These are phyloP conservation scores for Talaromyces borbonicus DNA, from an alignment of 495 filamentous ascomycete genomes.

Conservation along the genomic window DNA sequence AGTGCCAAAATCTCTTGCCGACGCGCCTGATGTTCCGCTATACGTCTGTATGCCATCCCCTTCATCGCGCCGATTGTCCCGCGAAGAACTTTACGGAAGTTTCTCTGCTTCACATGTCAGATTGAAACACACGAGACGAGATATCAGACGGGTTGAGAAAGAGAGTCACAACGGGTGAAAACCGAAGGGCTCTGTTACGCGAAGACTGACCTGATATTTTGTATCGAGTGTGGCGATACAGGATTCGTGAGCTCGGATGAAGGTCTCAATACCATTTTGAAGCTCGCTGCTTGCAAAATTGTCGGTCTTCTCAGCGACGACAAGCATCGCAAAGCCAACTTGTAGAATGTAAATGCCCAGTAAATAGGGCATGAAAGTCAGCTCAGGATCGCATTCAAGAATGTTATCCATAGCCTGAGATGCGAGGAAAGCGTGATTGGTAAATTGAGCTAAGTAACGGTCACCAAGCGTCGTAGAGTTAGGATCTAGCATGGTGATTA, in stretches of 20 bases:
- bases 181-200: neutral
- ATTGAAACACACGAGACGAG: neutral
- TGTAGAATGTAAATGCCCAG: neutral
- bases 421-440: neutral
- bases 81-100: neutral
- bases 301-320: neutral
- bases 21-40: neutral
- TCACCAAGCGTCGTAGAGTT: neutral
- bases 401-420: neutral
- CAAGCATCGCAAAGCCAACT: neutral
- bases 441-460: neutral
- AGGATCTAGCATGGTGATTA: neutral
- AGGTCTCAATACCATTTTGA: neutral
- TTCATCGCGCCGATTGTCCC: neutral
- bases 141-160: neutral
- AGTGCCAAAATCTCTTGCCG: neutral
- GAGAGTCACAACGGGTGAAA: neutral
- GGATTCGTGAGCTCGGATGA: neutral
- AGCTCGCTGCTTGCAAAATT: neutral
- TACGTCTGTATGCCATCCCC: neutral
- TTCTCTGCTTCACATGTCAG: neutral
- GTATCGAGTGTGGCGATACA: neutral
- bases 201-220: neutral
- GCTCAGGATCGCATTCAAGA: neutral
- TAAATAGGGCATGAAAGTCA: neutral